A percentile compares a stretch with the other conserved stretches of the same genome.
These are phyloP conservation scores for Malassezia dermatis DNA, from an alignment of 1,284 basidiomycete species.

Conservation along the genomic window DNA sequence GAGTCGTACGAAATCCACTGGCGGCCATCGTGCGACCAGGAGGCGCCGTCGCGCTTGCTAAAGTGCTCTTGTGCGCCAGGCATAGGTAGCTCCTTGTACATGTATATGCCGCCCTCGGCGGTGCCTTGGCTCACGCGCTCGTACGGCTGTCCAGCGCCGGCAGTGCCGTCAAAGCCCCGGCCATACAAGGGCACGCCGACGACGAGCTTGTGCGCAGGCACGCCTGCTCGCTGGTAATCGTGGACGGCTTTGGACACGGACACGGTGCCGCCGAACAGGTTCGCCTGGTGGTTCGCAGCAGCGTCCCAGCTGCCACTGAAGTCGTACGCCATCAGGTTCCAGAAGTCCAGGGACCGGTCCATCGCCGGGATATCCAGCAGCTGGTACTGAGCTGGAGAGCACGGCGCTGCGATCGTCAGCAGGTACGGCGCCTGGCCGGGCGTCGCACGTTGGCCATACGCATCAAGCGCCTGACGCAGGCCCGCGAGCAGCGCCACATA, in stretches of 20 bases:
- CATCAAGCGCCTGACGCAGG: constrained; percentile 60
- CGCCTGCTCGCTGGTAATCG: constrained; percentile 60
- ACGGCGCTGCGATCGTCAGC: constrained; percentile 68
- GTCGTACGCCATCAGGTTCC: constrained; percentile 75
- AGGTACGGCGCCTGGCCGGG: constrained; percentile 55
- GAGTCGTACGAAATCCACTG: constrained; percentile 73
- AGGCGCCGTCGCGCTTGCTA: constrained; percentile 61
- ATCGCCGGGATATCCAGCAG: constrained; percentile 62
- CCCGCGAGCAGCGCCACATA: constrained; percentile 64
- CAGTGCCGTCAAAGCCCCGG: constrained; percentile 67
- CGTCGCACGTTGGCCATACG: constrained; percentile 53
- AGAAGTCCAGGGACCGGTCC: constrained; percentile 63
- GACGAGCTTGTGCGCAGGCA: constrained; percentile 62
- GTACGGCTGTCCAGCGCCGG: constrained; percentile 64
- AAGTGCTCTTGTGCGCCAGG: constrained; percentile 60
- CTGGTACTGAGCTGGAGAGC: constrained; percentile 61
- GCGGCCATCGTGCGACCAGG: constrained; percentile 62
- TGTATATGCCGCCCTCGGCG: constrained; percentile 53
- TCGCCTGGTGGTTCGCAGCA: constrained; percentile 69
- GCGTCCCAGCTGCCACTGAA: constrained; percentile 54
- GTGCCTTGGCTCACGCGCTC: constrained; percentile 66
- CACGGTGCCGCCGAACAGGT: constrained; percentile 56
- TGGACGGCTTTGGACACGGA: constrained; percentile 62
- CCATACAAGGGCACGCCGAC: constrained; percentile 59
- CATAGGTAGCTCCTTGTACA: constrained; percentile 66